Evolutionary conservation across 345 rosid genomes (phyloP), one percentile per base, ranked within the genome.

Genomic region (Euphorbia tirucalli): DNA sequence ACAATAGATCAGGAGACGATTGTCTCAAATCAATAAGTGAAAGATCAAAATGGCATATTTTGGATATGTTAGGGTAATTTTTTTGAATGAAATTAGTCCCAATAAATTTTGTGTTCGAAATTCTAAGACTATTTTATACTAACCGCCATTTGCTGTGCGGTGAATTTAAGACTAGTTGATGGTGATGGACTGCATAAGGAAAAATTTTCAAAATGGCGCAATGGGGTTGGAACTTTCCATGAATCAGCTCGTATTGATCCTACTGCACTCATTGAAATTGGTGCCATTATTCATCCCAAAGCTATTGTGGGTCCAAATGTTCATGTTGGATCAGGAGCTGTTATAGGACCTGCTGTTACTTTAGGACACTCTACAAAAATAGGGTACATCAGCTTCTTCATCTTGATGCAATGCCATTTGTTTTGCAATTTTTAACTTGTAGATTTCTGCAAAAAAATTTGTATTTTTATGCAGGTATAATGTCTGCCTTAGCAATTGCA

Each of bases 181-280:
- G 74, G 76, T 43, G 41, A n/a, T 44, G 79, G 72, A 4, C 7
- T 24, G 49, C 71, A 39, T 74, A 37, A 25, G 1, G 72, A 3
- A 39, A 87, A 79, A 30, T 90, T 83, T 74, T 68, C 71, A 25
- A 80, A 75, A 67, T 90, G 94, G 89, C 11, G 67, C 57, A 85
- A 89, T 56, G 98, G 96, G 30, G 94, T 87, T 81, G 96, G 94
- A 19, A 65, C 18, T 21, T 80, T 85, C 74, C 96, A 93, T 75
- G 72, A 76, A 49, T 84, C 87, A 27, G 92, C 96, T 58, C 43
- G 73, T 27, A 72, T 90, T 52, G 89, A 85, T 76, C 78, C 89
- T 35, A 80, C 93, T 7, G 93, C 72, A 32, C 46, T 73, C 35
- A 66, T 93, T 44, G 91, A 87, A 74, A 64, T 79, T 28, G 98